Evolutionary conservation across 108 stramenopile species (phyloP).

Genomic region (Skeletonema menzelii): DNA sequence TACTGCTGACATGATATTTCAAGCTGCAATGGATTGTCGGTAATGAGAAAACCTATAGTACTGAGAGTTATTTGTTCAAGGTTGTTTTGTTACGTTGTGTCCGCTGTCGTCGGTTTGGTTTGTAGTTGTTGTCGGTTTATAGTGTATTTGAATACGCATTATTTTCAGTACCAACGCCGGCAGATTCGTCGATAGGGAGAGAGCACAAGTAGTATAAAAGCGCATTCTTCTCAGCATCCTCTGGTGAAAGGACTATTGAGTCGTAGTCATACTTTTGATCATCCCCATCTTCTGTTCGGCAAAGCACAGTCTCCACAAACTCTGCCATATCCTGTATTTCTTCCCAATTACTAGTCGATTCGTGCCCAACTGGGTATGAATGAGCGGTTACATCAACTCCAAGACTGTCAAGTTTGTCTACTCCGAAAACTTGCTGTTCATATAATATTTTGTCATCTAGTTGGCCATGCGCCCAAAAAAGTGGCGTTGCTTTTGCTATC

Average conservation of each 20-base stretch:
- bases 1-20: slow-evolving; percentile 1
- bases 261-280: slow-evolving; percentile 13
- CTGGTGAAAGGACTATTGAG: not conserved
- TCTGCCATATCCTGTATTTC: slow-evolving; percentile 45
- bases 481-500: slow-evolving; percentile 31
- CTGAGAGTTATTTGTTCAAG: not conserved
- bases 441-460: slow-evolving; percentile 52
- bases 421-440: slow-evolving; percentile 48
- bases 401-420: slow-evolving; percentile 33
- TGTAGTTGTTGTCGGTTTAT: not conserved
- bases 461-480: slow-evolving; percentile 51
- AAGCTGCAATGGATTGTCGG: slow-evolving; percentile 12
- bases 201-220: slow-evolving; percentile 38
- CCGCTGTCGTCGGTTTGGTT: too few relatives aligned
- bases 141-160: not conserved
- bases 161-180: not conserved
- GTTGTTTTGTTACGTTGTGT: not conserved
- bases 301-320: slow-evolving; percentile 35
- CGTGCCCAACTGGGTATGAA: slow-evolving; percentile 45
- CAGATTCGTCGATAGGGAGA: slow-evolving; percentile 17
- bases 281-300: slow-evolving; percentile 1
- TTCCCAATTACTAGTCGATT: slow-evolving; percentile 37
- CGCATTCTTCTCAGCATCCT: slow-evolving; percentile 31
- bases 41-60: not conserved
- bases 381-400: slow-evolving; percentile 42